A percentile compares a stretch with the other conserved stretches of the same genome.
Evolutionary conservation across 148 eudicot species (phyloP).

Genomic region (Tetragonia tetragonoides): DNA sequence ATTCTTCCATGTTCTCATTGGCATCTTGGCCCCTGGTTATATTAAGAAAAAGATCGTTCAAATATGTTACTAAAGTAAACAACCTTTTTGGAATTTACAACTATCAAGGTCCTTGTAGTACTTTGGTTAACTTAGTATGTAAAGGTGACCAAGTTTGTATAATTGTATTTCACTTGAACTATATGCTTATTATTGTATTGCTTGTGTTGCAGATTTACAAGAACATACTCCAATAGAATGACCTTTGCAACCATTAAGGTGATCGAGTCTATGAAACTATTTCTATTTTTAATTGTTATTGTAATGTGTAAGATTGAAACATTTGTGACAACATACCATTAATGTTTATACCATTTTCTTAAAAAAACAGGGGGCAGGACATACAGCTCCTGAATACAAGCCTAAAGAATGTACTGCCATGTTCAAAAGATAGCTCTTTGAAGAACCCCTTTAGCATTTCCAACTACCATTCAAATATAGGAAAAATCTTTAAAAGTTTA

Average conservation of each 20-base stretch:
- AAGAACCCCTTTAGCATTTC: background rate
- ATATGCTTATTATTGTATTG: background rate
- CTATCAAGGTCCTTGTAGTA: no score
- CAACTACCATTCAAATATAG: background rate
- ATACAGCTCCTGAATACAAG: slow-evolving; percentile 31
- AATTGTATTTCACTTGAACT: background rate
- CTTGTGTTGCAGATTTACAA: slow-evolving; percentile 11
- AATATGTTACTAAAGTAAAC: no score
- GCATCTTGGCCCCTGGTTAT: no score
- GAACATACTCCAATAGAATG: slow-evolving; percentile 15
- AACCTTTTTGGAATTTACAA: no score
- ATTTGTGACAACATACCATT: background rate
- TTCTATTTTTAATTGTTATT: background rate
- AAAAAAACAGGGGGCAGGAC: slow-evolving; percentile 26
- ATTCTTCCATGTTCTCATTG: no score
- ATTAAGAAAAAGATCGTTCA: no score
- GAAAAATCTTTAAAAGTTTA: no score
- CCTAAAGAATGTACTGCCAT: slow-evolving; percentile 23
- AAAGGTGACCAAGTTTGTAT: no score
- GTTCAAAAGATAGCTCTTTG: slow-evolving; percentile 20
- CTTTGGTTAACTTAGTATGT: no score
- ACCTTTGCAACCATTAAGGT: slow-evolving; percentile 33
- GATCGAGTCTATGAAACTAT: background rate
- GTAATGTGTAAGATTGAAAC: background rate
- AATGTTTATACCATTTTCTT: background rate